phyloP scores from a whole-genome alignment of 495 filamentous ascomycete genomes.

The Aspergillus sparsus region DNA sequence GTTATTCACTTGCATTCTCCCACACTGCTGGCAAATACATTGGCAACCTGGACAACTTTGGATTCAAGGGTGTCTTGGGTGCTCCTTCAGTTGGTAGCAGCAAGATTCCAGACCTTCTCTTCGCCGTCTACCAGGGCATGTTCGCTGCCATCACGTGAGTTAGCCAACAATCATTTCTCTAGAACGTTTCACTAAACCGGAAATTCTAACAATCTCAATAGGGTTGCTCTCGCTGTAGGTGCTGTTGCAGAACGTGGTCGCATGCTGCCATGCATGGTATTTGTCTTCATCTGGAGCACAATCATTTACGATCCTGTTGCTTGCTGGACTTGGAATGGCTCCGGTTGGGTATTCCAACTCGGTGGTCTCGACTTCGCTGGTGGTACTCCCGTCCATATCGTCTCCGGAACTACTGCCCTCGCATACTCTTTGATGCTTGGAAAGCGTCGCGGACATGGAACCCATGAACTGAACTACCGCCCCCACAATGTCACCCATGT shows the following conservation, averaged over 20 bases:
- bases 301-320: constrained; percentile 94
- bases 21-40: constrained; percentile 81
- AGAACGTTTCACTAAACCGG: neutral
- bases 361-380: constrained; percentile 96
- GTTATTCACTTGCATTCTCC: constrained; percentile 91
- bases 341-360: constrained; percentile 79
- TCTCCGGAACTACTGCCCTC: constrained; percentile 85
- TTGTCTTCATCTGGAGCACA: constrained; percentile 96
- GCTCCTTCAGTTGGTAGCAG: constrained; percentile 79
- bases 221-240: constrained; percentile 87
- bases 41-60: constrained; percentile 83
- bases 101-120: constrained; percentile 84
- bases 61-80: constrained; percentile 77
- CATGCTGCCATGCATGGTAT: constrained; percentile 90
- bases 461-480: constrained; percentile 90
- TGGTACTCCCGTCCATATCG: constrained; percentile 94
- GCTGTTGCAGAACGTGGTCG: constrained; percentile 91
- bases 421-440: constrained; percentile 84
- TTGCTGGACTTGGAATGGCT: constrained; percentile 96
- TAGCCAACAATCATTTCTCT: neutral
- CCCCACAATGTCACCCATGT: constrained; percentile 98
- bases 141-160: constrained; percentile 90
- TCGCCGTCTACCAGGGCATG: constrained; percentile 97
- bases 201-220: constrained; percentile 25
- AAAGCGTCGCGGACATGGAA: constrained; percentile 80